These are phyloP conservation scores for Lentinula detonsa DNA, from an alignment of 768 basidiomycete genomes.

Conservation along the genomic window DNA sequence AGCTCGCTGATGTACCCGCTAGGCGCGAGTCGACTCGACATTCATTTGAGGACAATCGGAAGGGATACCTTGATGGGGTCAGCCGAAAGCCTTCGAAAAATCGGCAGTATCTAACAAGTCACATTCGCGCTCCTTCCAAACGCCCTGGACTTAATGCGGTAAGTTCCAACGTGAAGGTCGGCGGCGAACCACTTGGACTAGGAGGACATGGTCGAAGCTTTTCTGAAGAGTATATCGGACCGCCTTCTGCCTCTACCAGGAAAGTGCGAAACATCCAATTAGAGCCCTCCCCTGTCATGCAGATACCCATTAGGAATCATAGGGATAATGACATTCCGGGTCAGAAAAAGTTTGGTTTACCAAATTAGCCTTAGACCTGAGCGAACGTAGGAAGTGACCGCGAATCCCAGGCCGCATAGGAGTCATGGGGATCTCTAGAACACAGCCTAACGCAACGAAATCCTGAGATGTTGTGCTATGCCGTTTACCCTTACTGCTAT, in stretches of 20 bases:
- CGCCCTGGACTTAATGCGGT: not conserved
- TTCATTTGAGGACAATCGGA: not conserved
- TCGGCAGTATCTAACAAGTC: not conserved
- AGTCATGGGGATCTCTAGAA: not conserved
- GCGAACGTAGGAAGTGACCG: not conserved
- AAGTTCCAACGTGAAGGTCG: not conserved
- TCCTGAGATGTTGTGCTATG: not conserved
- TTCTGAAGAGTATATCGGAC: not conserved
- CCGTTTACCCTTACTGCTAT: not conserved
- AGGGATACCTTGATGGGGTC: not conserved
- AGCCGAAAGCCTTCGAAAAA: not conserved
- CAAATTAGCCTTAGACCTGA: not conserved
- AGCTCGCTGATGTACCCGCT: constrained; percentile 35
- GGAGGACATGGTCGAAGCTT: not conserved
- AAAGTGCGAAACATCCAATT: constrained; percentile 41
- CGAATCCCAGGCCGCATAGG: not conserved
- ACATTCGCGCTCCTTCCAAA: not conserved
- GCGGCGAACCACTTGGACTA: not conserved
- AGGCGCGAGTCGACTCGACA: constrained; percentile 16
- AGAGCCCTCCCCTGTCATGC: constrained; percentile 50
- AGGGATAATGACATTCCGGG: not conserved
- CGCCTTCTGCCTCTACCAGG: not conserved
- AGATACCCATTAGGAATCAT: constrained; percentile 26
- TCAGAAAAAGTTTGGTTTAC: not conserved
- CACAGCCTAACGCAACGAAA: not conserved